Evolutionary conservation across 2,329 filamentous ascomycete species (phyloP).

Genomic region (Capronia coronata): DNA sequence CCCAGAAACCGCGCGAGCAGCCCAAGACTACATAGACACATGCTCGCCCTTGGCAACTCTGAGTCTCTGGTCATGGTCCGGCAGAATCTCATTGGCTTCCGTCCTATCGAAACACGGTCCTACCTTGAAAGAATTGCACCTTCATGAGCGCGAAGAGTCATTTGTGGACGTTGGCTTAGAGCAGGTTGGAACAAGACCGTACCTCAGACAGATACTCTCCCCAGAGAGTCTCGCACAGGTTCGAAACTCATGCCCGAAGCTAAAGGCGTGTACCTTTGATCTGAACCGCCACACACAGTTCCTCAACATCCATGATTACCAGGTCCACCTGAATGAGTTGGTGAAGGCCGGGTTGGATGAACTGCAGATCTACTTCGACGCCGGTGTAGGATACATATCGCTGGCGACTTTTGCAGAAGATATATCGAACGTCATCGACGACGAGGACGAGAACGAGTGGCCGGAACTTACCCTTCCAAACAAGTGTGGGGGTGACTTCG

Average conservation of each 20-base stretch:
- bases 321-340: constrained; percentile 13
- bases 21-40: constrained; percentile 14
- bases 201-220: constrained; percentile 6
- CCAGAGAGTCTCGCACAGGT: constrained; percentile 14
- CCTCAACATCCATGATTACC: constrained; percentile 10
- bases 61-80: constrained; percentile 26
- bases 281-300: constrained; percentile 9
- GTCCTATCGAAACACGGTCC: constrained; percentile 20
- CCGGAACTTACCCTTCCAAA: not conserved
- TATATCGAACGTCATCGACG: too few species aligned
- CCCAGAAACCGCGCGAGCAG: constrained; percentile 3
- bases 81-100: constrained; percentile 10
- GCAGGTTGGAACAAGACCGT: too few species aligned
- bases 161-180: too few species aligned
- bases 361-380: constrained; percentile 24
- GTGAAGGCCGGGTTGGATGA: constrained; percentile 13
- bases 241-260: constrained; percentile 12
- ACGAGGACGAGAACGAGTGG: too few species aligned
- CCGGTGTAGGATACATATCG: constrained; percentile 5
- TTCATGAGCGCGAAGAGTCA: constrained; percentile 21
- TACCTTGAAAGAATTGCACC: constrained; percentile 15
- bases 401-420: not conserved
- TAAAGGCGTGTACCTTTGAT: constrained; percentile 21
- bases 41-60: constrained; percentile 16
- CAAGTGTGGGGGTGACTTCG: constrained; percentile 4